These are phyloP conservation scores for Naumovozyma castellii DNA, from an alignment of 805 yeast species.

Conservation along the genomic window DNA sequence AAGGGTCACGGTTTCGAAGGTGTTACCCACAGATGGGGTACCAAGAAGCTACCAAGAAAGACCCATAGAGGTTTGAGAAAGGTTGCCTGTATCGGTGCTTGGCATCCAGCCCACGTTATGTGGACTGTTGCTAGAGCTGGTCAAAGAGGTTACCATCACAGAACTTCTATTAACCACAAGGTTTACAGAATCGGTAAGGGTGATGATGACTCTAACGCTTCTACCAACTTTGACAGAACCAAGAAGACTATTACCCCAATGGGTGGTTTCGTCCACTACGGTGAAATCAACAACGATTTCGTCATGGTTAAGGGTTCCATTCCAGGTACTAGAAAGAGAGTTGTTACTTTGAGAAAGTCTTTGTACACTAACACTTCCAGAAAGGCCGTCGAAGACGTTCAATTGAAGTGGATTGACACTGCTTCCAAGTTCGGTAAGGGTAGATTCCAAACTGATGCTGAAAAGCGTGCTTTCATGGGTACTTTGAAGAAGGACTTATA, in stretches of 20 bases:
- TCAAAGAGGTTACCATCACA: constrained; percentile 99
- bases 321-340: constrained; percentile 99
- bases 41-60: constrained; percentile 99
- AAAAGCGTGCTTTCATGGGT: constrained; percentile 99
- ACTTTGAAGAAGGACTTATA: constrained; percentile 96
- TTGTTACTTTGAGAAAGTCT: constrained; percentile 97
- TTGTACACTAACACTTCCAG: constrained; percentile 96
- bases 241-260: constrained; percentile 98
- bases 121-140: constrained; percentile 99
- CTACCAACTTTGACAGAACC: constrained; percentile 98
- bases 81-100: constrained; percentile 99
- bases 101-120: constrained; percentile 99
- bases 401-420: constrained; percentile 99
- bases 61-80: constrained; percentile 99
- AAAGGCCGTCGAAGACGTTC: constrained; percentile 92
- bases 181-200: constrained; percentile 98
- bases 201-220: constrained; percentile 87
- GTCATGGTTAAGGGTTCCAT: constrained; percentile 96
- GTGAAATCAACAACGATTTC: constrained; percentile 95
- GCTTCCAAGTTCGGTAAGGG: constrained; percentile 99
- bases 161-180: constrained; percentile 99
- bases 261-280: constrained; percentile 99
- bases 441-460: constrained; percentile 99
- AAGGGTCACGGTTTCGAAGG: constrained; percentile 99
- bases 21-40: constrained; percentile 99